Evolutionary conservation across 1,284 basidiomycete genomes (phyloP).

Genomic region (Apiotrichum gracile): DNA sequence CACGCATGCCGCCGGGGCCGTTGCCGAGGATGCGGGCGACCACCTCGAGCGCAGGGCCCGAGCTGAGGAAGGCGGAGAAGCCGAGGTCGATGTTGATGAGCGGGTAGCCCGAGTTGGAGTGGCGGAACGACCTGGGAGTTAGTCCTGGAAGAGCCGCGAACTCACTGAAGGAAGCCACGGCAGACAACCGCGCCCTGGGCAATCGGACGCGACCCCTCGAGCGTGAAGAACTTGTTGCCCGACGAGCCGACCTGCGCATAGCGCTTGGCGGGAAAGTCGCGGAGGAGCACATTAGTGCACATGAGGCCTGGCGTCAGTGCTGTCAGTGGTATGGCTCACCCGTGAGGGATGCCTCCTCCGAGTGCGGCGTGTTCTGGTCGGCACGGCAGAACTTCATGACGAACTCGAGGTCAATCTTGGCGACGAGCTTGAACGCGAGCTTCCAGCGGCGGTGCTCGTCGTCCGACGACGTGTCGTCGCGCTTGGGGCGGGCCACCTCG

Average conservation of each 20-base stretch:
- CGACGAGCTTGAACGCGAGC: constrained; percentile 34
- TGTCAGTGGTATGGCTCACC: constrained; percentile 17
- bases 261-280: constrained; percentile 32
- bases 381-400: constrained; percentile 37
- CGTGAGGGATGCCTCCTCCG: constrained; percentile 34
- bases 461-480: constrained; percentile 25
- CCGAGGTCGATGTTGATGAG: constrained; percentile 39
- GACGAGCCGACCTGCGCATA: constrained; percentile 40
- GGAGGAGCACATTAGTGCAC: constrained; percentile 40
- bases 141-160: not conserved
- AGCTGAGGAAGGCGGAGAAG: constrained; percentile 42
- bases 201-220: constrained; percentile 28
- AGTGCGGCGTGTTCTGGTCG: constrained; percentile 21
- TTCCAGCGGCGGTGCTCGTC: constrained; percentile 33
- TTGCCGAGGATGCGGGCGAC: constrained; percentile 28
- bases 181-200: constrained; percentile 37
- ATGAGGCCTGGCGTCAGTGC: constrained; percentile 22
- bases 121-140: constrained; percentile 35
- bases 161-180: constrained; percentile 43
- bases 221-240: constrained; percentile 39
- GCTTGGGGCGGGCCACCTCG: constrained; percentile 20
- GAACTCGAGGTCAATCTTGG: constrained; percentile 34
- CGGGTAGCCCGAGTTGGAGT: constrained; percentile 30
- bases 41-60: constrained; percentile 39
- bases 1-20: constrained; percentile 10